Evolutionary conservation across 306 rosid species (phyloP), one percentile per base, ranked within the genome.

Genomic region (Malus sieversii): DNA sequence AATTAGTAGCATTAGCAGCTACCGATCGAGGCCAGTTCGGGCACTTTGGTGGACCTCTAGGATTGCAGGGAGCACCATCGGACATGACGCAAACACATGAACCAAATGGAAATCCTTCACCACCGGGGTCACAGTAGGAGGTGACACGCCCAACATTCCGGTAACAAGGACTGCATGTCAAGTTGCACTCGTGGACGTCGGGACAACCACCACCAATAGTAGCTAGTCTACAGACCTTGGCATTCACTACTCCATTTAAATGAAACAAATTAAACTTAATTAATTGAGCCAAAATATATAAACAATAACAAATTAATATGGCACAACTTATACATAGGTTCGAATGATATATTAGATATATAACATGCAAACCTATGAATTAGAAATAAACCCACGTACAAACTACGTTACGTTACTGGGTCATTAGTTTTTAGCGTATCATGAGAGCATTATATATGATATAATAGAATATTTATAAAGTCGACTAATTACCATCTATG

Each of bases 161-260:
- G 25, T 74, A 80, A 27, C 83, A 80, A 19, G 79, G 57, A 8
- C 14, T 19, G 42, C 79, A 74, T 60, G 83, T 80, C 46, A n/a
- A 2, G 1, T 2, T 3, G 23, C 79, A 68, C 33, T 29, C 51
- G 2, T 32, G 2, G 0, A 0, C 8, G 14, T 69, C 52, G 1
- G 83, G 84, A 70, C 84, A 81, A 6, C 84, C 70, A 10, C 84
- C 80, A 1, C 35, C 59, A 0, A 68, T 19, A 2, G 45, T 19
- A 1, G 75, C 7, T 22, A 74, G 27, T 5, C 3, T 5, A 20
- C 79, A 80, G 4, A 20, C 71, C 2, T 23, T 64, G 4, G 30
- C 75, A 20, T 30, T 69, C 69, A 44, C 78, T 4, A 12, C 1
- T 0, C 40, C 40, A 35, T 35, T 48, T 22, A 57, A 57, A 57